A percentile compares a stretch with the other conserved stretches of the same genome.
These are phyloP conservation scores for Chlorella vulgaris DNA, from an alignment of 139 green algal genomes.

Conservation along the genomic window DNA sequence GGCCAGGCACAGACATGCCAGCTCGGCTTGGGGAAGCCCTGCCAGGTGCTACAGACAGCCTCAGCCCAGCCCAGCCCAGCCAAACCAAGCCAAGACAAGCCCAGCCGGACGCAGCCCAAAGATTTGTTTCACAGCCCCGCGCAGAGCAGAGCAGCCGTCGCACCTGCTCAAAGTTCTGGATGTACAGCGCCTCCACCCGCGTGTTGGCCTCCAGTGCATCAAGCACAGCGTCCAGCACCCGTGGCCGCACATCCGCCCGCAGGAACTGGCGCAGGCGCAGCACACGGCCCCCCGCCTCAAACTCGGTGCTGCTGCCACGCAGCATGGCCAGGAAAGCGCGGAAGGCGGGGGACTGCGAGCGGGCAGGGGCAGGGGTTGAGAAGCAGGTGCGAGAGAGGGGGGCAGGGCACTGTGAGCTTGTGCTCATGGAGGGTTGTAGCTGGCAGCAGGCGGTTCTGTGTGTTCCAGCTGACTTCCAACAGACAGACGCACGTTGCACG, in stretches of 20 bases:
- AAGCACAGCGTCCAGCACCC: conserved; percentile 60
- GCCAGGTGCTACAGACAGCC: too few species aligned
- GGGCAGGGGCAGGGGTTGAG: not conserved
- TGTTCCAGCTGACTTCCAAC: too few species aligned
- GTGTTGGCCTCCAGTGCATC: conserved; percentile 65
- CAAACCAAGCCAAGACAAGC: not conserved
- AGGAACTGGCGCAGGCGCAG: conserved; percentile 68
- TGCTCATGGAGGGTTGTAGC: too few species aligned
- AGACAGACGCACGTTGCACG: too few species aligned
- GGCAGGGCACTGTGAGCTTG: not conserved
- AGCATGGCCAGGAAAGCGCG: conserved; percentile 44
- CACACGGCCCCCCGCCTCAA: conserved; percentile 56
- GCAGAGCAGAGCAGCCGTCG: not conserved
- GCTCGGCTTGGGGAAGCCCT: too few species aligned
- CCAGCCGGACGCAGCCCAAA: not conserved
- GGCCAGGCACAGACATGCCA: not conserved
- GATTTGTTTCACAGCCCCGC: not conserved
- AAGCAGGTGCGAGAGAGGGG: not conserved
- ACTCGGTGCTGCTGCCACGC: conserved; percentile 44
- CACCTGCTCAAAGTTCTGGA: conserved; percentile 62
- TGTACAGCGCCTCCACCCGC: conserved; percentile 69
- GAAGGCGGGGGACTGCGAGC: conserved; percentile 19
- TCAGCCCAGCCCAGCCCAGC: too few species aligned
- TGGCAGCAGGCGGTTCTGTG: too few species aligned
- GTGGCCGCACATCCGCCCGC: conserved; percentile 20